Evolutionary conservation across 352 stramenopile species (phyloP).

Genomic region (Phytophthora kernoviae): DNA sequence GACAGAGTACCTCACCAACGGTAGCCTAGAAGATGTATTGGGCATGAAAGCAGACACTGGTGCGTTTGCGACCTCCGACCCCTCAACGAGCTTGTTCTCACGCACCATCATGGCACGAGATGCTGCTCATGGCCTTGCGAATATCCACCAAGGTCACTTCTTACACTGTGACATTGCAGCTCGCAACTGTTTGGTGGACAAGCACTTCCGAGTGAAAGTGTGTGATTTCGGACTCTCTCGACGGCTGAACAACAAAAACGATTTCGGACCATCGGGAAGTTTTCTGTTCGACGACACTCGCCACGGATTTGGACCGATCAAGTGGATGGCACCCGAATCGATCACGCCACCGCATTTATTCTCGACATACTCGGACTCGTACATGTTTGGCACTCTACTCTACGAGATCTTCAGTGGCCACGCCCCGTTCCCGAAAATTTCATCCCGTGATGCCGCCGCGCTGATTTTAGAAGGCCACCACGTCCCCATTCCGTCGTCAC

Average conservation of each 20-base stretch:
- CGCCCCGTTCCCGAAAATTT: slow-evolving; percentile 58
- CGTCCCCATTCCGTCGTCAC: slow-evolving; percentile 49
- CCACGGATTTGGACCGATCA: slow-evolving; percentile 68
- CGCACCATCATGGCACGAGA: slow-evolving; percentile 73
- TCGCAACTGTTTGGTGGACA: slow-evolving; percentile 71
- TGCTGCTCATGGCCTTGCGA: slow-evolving; percentile 63
- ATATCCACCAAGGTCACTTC: slow-evolving; percentile 69
- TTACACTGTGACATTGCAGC: slow-evolving; percentile 73
- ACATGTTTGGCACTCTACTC: slow-evolving; percentile 78
- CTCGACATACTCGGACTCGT: slow-evolving; percentile 72
- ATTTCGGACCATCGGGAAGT: slow-evolving; percentile 1
- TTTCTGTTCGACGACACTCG: slow-evolving; percentile 61
- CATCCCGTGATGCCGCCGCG: slow-evolving; percentile 56
- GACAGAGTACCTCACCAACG: slow-evolving; percentile 73
- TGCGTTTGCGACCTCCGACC: background rate
- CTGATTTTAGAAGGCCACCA: slow-evolving; percentile 71
- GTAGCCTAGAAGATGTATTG: slow-evolving; percentile 60
- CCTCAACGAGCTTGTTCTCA: slow-evolving; percentile 47
- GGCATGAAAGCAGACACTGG: slow-evolving; percentile 9
- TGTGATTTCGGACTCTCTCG: slow-evolving; percentile 74
- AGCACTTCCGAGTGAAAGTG: slow-evolving; percentile 72
- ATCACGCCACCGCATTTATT: slow-evolving; percentile 70
- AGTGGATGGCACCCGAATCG: slow-evolving; percentile 80
- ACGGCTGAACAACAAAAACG: slow-evolving; percentile 21
- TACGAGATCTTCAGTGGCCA: slow-evolving; percentile 78